Evolutionary conservation across 2,329 filamentous ascomycete genomes (phyloP).

Genomic region (Fusarium mundagurra): DNA sequence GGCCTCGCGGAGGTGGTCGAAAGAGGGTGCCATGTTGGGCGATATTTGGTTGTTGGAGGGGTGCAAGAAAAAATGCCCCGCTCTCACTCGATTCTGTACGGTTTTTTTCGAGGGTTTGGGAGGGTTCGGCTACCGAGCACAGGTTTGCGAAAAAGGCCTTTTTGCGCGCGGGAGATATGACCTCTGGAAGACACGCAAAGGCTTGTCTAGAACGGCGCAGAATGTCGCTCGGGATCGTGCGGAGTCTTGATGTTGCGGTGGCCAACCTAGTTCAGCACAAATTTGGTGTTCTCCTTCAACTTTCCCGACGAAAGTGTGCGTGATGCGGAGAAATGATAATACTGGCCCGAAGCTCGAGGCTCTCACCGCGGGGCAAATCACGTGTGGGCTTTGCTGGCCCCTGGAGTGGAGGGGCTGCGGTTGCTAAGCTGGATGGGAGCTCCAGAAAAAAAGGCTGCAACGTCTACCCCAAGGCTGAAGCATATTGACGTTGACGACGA

Average conservation of each 20-base stretch:
- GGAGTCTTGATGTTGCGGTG: conserved; percentile 43
- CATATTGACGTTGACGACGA: conserved; percentile 41
- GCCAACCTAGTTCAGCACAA: conserved; percentile 46
- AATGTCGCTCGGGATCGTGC: conserved; percentile 41
- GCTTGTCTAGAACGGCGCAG: conserved; percentile 35
- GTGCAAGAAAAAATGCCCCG: conserved; percentile 51
- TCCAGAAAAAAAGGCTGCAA: conserved; percentile 45
- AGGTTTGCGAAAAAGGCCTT: conserved; percentile 26
- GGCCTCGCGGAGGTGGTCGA: conserved; percentile 90
- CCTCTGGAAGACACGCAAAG: conserved; percentile 34
- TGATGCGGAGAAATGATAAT: conserved; percentile 53
- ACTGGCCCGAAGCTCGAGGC: conserved; percentile 44
- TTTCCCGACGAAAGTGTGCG: conserved; percentile 52
- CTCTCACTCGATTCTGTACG: conserved; percentile 42
- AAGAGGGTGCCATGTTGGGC: conserved; percentile 85
- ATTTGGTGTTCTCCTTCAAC: conserved; percentile 52
- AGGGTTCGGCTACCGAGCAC: conserved; percentile 31
- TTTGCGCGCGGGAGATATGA: conserved; percentile 36
- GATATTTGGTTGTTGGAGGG: conserved; percentile 46
- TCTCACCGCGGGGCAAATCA: conserved; percentile 54
- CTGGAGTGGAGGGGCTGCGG: conserved; percentile 42
- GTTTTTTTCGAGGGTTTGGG: conserved; percentile 31
- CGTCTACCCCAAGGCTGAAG: conserved; percentile 45
- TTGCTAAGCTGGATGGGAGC: conserved; percentile 43
- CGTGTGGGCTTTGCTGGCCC: conserved; percentile 42